Evolutionary conservation across 495 filamentous ascomycete species (phyloP).

Genomic region (Penicillium roqueforti): DNA sequence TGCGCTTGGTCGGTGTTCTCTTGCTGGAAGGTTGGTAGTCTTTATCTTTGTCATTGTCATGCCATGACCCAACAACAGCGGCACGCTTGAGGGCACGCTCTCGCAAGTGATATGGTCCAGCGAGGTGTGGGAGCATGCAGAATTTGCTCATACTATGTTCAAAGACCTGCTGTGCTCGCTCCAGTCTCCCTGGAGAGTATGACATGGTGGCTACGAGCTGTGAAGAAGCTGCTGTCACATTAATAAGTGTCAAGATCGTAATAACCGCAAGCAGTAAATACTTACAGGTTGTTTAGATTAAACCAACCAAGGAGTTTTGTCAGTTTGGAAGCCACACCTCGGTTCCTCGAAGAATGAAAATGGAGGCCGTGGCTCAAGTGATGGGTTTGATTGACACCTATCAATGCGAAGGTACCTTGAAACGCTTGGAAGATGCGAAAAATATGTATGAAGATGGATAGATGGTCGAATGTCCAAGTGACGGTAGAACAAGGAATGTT

Average conservation of each 20-base stretch:
- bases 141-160: background rate
- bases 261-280: background rate
- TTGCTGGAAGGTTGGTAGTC: conserved; percentile 6
- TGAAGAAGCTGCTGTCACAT: background rate
- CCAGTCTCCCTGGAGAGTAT: background rate
- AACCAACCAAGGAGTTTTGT: background rate
- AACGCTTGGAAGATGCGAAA: no score
- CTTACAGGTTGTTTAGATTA: background rate
- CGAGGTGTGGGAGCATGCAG: background rate
- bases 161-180: background rate
- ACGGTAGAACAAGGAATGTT: background rate
- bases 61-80: conserved; percentile 5
- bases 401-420: no score
- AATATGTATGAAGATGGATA: background rate
- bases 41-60: conserved; percentile 14
- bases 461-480: background rate
- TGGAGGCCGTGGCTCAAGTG: no score
- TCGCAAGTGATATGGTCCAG: background rate
- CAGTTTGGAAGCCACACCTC: no score
- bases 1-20: background rate
- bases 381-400: no score
- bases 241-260: background rate
- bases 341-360: no score
- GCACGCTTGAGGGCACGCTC: background rate
- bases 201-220: background rate